Evolutionary conservation across 768 basidiomycete genomes (phyloP), one percentile per base, ranked within the genome.

Genomic region (Clavulina sp.): DNA sequence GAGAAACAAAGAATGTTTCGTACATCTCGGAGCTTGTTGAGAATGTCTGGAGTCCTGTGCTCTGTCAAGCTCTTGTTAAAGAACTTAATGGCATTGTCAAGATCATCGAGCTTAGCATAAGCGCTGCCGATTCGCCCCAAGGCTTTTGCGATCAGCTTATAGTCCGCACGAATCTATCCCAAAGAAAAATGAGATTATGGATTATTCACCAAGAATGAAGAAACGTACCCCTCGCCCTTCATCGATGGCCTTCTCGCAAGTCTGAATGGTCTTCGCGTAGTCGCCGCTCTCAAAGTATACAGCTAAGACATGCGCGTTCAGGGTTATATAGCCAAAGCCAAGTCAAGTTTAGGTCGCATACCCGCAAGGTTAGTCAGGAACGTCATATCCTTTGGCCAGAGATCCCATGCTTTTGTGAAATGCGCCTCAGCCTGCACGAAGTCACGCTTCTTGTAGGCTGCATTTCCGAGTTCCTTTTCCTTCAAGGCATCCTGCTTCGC

Each of bases 191-290:
- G 31, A 18, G 1, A 30, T 9, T 28, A 49, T 49, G 7, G 16
- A 26, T 29, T 33, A 33, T 30, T 7, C 16, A 53, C 36, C 18
- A 30, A 4, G 32, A 36, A n/a, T 7, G 18, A n/a, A 7, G 1
- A 40, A 48, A 61, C 75, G 44, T 58, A 84, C 82, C 54, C 70
- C 73, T 54, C 92, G 81, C 30, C 89, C 95, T 62, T 96, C 86
- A 9, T 97, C 95, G 41, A 88, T 83, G n/a, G 95, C 93, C 67
- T 88, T 92, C 61, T 95, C 81, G 64, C 88, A 92, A 0, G 78
- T 77, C 64, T 91, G 83, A 60, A 99, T 92, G 52, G 78, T 77
- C 63, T 85, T 81, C 67, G 88, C 83, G 60, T 81, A 96, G 32
- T 97, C 80, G 6, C 81, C 87, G 64, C 93, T 74, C 68, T 99